Evolutionary conservation across 1,284 basidiomycete genomes (phyloP), one percentile per base, ranked within the genome.

Genomic region (Coniferiporia weirii): DNA sequence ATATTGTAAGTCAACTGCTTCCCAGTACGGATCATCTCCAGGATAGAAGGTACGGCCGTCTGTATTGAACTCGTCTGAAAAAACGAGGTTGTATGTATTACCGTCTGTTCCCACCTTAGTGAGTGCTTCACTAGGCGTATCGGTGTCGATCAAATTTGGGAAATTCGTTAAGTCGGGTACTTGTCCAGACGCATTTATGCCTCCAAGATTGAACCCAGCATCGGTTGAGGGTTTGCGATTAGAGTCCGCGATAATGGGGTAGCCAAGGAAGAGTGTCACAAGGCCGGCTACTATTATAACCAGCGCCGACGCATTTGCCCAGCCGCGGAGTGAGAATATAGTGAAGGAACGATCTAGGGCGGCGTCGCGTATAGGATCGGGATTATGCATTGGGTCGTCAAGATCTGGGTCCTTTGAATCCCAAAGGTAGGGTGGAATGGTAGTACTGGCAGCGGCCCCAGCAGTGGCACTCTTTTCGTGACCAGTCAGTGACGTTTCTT

Each of bases 371-470:
- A 79, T 73, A 8, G 87, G 86, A 69, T 88, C 85, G 4, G 87
- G 87, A 68, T 87, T 87, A 66, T 91, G 89, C 10, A 91, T 76
- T 3, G 81, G 76, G 67, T 91, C 89, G 71, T 91, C 89, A 17
- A 87, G 75, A 67, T 91, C 89, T 7, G 87, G 83, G 59, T 90
- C 89, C 68, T 80, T 81, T 45, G 74, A 71, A 63, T 90, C 89
- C 87, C 86, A 91, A 64, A 85, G 68, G 66, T 82, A 87, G 55
- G 82, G 78, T 8, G 86, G 83, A 1, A 84, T 73, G 1, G 83
- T 79, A 4, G 77, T 67, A 15, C 68, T 72, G 4, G 71, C 71
- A 15, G 59, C 63, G n/a, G 62, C 57, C 2, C 51, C 57, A 9
- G 46, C 52, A 13, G 52, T 46, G 10, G 50, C 54, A 7, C 56